These are phyloP conservation scores for Dactylellina haptotyla DNA, from an alignment of 2,329 filamentous ascomycete species.

Conservation along the genomic window DNA sequence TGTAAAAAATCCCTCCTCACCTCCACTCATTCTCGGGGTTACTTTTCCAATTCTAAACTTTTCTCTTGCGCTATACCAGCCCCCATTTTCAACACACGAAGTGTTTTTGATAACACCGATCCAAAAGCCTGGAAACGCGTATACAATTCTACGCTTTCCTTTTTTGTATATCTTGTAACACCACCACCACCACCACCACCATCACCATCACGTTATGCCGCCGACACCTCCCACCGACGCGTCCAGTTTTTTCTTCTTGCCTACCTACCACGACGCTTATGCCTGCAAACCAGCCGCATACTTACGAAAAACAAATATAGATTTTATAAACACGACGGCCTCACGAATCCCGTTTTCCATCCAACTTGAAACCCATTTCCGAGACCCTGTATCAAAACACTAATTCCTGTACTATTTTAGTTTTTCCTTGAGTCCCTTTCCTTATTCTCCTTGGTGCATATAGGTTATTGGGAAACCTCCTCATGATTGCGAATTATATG, in stretches of 20 bases:
- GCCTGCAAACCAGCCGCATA: conserved; percentile 21
- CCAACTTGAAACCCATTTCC: background rate
- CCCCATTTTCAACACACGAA: background rate
- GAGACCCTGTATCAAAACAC: conserved; percentile 42
- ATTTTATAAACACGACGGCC: conserved; percentile 39
- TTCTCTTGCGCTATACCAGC: background rate
- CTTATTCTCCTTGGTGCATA: conserved; percentile 56
- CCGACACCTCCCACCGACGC: background rate
- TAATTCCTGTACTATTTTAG: conserved; percentile 52
- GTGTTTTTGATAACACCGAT: conserved; percentile 1
- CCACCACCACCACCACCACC: background rate
- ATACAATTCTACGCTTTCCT: conserved; percentile 11
- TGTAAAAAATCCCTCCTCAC: conserved; percentile 5
- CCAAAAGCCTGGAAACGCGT: conserved; percentile 34
- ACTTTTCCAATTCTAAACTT: background rate
- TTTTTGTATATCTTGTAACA: conserved; percentile 48
- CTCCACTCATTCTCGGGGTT: conserved; percentile 53
- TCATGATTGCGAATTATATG: conserved; percentile 55
- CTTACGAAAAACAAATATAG: conserved; percentile 27
- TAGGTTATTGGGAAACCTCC: conserved; percentile 54
- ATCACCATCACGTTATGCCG: conserved; percentile 11
- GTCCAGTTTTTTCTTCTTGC: background rate
- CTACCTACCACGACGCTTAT: conserved; percentile 33
- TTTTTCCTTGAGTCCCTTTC: conserved; percentile 40
- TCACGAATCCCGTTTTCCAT: conserved; percentile 26